Base-by-base conservation (phyloP, 176 grass and related monocot genomes). In the Metroxylon sagu region DNA sequence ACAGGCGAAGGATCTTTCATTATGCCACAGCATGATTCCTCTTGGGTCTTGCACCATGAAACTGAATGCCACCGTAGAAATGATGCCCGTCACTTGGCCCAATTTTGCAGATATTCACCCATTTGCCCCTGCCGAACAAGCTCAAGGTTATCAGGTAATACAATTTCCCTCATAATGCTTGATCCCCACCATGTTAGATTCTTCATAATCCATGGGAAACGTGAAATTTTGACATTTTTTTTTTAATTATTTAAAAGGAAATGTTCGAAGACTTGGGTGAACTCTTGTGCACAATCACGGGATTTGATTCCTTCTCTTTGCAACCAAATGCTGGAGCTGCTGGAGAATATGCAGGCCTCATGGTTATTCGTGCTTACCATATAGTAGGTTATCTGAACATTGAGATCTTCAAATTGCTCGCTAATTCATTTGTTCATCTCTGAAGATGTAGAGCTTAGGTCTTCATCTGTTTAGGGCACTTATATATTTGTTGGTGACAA, bases 21-120 rank as follows among this genome's bases (percentile, higher is more conserved):
- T 98, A 14, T 98, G 93, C 70, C 93, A 98, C 76, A 98, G 93
- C 71, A 98, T 98, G 93, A 98, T 98, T 63, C 88, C 93, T 67
- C 84, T 98, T 52, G 93, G 93, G 70, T 98, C 93, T 61, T 98
- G 93, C 77, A 98, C 93, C 27, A 98, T 98, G 93, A 98, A 98
- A 83, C 75, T 98, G 30, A 98, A 98, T 76, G 88, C 93, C 57
- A 98, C 88, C 5, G 88, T 74, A 10, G 93, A 98, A 74, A 98
- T 98, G 88, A 98, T 98, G 76, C 93, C 93, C n/a, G 93, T 98
- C 28, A 98, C 88, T 56, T 88, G 76, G 53, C 84, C 93, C 70
- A 98, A 76, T 64, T 98, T 98, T 52, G 84, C 93, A 0, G 83
- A 81, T 67, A 61, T 92, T 75, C 93, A 98, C 67, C 93, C 93